phyloP scores from a whole-genome alignment of 2,329 filamentous ascomycete genomes.

The Claviceps arundinis region DNA sequence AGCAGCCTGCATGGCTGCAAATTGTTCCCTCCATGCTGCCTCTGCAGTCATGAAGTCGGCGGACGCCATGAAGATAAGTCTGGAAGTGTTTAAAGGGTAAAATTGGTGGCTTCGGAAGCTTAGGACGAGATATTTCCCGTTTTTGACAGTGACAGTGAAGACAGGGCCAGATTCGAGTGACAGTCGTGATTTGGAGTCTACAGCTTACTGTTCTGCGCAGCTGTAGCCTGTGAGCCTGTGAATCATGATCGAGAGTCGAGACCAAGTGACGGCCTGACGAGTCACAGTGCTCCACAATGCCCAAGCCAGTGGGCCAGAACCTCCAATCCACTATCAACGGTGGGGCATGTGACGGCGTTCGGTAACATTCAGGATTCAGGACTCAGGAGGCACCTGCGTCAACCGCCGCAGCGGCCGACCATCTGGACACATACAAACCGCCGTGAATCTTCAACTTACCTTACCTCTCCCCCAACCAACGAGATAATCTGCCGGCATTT shows the following conservation, averaged over 20 bases:
- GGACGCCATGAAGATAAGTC: slow-evolving; percentile 18
- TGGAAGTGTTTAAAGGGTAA: neutral
- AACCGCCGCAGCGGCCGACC: neutral
- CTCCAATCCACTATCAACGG: neutral
- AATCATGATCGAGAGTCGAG: too few species aligned
- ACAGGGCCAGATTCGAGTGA: neutral
- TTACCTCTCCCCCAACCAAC: neutral
- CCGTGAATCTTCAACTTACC: neutral
- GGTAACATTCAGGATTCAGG: neutral
- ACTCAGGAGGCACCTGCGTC: neutral
- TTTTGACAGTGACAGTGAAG: neutral
- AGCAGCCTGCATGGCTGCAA: slow-evolving; percentile 74
- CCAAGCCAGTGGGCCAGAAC: neutral
- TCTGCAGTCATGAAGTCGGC: slow-evolving; percentile 27
- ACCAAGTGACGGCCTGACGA: too few species aligned
- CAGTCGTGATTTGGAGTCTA: too few species aligned
- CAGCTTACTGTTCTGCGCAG: too few species aligned
- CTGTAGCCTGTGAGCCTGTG: too few species aligned
- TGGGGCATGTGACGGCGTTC: neutral
- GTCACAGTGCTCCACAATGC: too few species aligned
- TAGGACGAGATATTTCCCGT: neutral
- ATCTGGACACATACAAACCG: neutral
- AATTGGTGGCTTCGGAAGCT: neutral
- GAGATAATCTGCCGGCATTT: neutral
- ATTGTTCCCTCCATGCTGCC: slow-evolving; percentile 69